Percentiles rank a stretch among this genome's conserved stretches.
Conservation (phyloP, 176 grass and related monocot genomes). For the Urochloa ruziziensis region DNA sequence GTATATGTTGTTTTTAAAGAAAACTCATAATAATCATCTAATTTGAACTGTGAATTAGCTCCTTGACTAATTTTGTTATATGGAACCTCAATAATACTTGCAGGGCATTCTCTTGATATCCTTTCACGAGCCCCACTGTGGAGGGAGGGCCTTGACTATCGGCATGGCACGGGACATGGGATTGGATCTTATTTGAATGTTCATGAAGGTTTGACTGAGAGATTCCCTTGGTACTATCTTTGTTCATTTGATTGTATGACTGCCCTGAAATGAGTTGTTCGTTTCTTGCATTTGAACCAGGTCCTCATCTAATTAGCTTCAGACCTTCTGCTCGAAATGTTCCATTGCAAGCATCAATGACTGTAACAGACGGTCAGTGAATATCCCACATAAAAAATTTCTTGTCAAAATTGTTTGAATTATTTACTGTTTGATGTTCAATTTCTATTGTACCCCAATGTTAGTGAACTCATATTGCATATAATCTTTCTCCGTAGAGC, state of each 20-base stretch:
- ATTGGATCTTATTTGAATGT: constrained; percentile 95
- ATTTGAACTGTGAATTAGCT: background rate
- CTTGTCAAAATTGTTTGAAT: too few species aligned
- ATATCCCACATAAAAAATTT: background rate
- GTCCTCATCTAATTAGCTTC: constrained; percentile 98
- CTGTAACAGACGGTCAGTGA: constrained; percentile 87
- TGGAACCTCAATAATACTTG: constrained; percentile 10
- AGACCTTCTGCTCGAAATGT: constrained; percentile 89
- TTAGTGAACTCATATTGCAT: constrained; percentile 9
- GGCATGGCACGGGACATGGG: constrained; percentile 97
- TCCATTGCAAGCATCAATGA: constrained; percentile 94
- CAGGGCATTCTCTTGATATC: constrained; percentile 95
- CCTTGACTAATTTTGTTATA: constrained; percentile 2
- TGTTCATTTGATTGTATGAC: constrained; percentile 14
- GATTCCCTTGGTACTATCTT: constrained; percentile 28
- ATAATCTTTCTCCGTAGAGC: constrained; percentile 58
- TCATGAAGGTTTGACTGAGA: constrained; percentile 72
- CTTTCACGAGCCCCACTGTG: constrained; percentile 78
- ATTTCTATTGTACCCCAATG: background rate
- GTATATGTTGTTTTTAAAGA: background rate
- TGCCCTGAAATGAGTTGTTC: background rate
- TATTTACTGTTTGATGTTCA: too few species aligned
- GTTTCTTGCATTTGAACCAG: constrained; percentile 37
- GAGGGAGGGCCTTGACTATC: constrained; percentile 91
- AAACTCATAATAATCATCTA: background rate